Percentiles rank a stretch among this genome's conserved stretches.
These are phyloP conservation scores for Rubroboletus pulcherrimus DNA, from an alignment of 768 basidiomycete species.

Conservation along the genomic window DNA sequence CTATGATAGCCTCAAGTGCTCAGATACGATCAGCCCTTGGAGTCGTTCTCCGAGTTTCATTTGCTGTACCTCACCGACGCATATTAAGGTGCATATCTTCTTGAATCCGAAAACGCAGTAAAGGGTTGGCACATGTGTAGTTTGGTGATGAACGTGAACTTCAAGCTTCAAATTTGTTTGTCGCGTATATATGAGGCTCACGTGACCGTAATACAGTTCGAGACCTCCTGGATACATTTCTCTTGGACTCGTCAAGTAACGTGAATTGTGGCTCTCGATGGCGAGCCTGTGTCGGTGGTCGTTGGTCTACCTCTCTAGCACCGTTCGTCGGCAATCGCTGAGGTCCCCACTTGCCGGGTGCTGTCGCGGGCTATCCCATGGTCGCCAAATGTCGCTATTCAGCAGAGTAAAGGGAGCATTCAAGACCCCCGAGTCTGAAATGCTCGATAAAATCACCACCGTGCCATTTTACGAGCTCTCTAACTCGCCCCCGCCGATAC, in stretches of 20 bases:
- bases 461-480: slow-evolving; percentile 27
- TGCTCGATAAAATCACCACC: slow-evolving; percentile 15
- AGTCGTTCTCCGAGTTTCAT: not conserved
- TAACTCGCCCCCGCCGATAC: slow-evolving; percentile 16
- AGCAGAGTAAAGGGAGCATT: not conserved
- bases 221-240: not conserved
- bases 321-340: not conserved
- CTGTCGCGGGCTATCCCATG: not conserved
- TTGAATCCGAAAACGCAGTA: not conserved
- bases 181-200: not conserved
- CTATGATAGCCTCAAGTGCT: not conserved
- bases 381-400: slow-evolving; percentile 17
- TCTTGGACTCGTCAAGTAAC: not conserved
- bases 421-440: slow-evolving; percentile 16
- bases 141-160: not conserved
- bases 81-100: not conserved
- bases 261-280: slow-evolving; percentile 8
- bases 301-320: slow-evolving; percentile 2
- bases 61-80: not conserved
- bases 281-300: slow-evolving; percentile 11
- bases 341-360: not conserved
- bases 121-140: not conserved
- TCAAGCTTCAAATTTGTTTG: not conserved
- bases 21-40: not conserved
- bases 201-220: slow-evolving; percentile 1